phyloP scores from a whole-genome alignment of 495 filamentous ascomycete species.

The Penicillium argentinense region DNA sequence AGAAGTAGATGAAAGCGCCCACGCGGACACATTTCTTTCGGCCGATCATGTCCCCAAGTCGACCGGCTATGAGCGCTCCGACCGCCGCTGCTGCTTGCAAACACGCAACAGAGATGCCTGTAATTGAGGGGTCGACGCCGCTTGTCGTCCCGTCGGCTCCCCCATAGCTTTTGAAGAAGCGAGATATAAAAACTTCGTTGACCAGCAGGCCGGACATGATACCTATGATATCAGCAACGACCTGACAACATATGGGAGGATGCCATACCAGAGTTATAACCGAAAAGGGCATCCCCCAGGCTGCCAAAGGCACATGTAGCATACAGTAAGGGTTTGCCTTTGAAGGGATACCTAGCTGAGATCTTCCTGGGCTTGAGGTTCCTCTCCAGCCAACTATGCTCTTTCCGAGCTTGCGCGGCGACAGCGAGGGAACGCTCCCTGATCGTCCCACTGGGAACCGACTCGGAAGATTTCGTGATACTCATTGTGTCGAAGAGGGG shows the following conservation, averaged over 20 bases:
- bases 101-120: slow-evolving; percentile 31
- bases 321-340: slow-evolving; percentile 21
- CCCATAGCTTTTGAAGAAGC: slow-evolving; percentile 30
- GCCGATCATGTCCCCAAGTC: slow-evolving; percentile 31
- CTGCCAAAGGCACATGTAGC: slow-evolving; percentile 32
- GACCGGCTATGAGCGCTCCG: slow-evolving; percentile 17
- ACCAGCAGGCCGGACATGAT: slow-evolving; percentile 34
- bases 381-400: slow-evolving; percentile 27
- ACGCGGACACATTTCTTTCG: slow-evolving; percentile 33
- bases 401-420: slow-evolving; percentile 13
- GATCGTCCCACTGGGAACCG: no score
- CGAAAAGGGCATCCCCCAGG: slow-evolving; percentile 31
- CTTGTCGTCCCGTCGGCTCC: slow-evolving; percentile 25
- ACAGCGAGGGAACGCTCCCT: slow-evolving; percentile 14
- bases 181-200: slow-evolving; percentile 27
- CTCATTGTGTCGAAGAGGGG: no score
- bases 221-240: slow-evolving; percentile 14
- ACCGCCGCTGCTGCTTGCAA: slow-evolving; percentile 31
- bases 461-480: background rate
- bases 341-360: slow-evolving; percentile 27
- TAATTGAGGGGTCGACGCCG: slow-evolving; percentile 28
- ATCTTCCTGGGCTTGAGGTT: slow-evolving; percentile 29
- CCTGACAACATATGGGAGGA: background rate
- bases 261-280: slow-evolving; percentile 28
- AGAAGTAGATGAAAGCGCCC: slow-evolving; percentile 35